phyloP scores from a whole-genome alignment of 208 protist genomes.

The Polymyxa betae region DNA sequence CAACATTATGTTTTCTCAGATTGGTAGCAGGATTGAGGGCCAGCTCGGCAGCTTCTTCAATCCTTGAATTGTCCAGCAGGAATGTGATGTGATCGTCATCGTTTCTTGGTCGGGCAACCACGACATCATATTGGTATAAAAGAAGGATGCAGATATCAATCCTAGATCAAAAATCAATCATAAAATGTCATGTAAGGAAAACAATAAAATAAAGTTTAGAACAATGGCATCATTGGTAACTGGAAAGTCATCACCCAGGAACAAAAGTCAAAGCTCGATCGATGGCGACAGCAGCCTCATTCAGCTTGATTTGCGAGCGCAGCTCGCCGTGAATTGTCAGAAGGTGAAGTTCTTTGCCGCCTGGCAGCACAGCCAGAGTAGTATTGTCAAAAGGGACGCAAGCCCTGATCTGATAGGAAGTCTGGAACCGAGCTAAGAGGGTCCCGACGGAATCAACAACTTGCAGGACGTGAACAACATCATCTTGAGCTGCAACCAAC shows the following conservation, averaged over 20 bases:
- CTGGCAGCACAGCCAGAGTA: not conserved
- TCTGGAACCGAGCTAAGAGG: not conserved
- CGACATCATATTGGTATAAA: not conserved
- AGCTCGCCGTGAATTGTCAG: not conserved
- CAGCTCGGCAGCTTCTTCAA: not conserved
- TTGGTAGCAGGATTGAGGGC: not conserved
- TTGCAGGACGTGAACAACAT: slow-evolving; percentile 22
- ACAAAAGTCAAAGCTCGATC: not conserved
- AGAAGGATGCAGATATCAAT: not conserved
- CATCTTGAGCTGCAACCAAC: not conserved
- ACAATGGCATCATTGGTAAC: not conserved
- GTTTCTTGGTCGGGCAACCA: not conserved
- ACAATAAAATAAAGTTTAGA: not conserved
- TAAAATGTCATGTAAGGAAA: too few species aligned
- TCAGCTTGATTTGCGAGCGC: not conserved
- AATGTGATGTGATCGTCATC: slow-evolving; percentile 30
- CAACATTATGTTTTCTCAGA: slow-evolving; percentile 6
- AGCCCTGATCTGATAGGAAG: not conserved
- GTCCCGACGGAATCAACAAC: not conserved
- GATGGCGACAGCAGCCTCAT: not conserved
- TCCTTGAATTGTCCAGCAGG: not conserved
- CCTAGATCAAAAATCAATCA: too few species aligned
- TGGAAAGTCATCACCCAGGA: not conserved
- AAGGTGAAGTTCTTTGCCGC: not conserved
- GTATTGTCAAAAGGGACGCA: not conserved